Evolutionary conservation across 2,329 filamentous ascomycete genomes (phyloP).

Genomic region (Colletotrichum cuscutae): DNA sequence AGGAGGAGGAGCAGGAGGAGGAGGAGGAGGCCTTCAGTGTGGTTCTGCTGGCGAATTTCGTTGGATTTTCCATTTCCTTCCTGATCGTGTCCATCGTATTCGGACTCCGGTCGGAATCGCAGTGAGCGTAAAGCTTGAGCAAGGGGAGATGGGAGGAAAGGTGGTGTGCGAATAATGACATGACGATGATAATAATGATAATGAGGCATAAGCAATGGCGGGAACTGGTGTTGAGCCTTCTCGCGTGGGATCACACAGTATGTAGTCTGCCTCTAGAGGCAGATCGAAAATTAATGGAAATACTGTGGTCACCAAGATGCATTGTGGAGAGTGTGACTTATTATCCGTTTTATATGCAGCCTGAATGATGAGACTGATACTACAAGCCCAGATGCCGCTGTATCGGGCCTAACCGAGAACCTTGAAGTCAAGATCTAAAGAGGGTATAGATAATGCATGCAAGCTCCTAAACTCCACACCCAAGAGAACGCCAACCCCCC

Average conservation of each 20-base stretch:
- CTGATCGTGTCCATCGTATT: too few relatives aligned
- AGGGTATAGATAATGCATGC: conserved; percentile 15
- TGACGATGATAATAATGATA: too few relatives aligned
- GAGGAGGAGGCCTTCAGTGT: background rate
- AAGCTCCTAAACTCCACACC: background rate
- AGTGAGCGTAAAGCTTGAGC: too few relatives aligned
- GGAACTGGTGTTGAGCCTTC: background rate
- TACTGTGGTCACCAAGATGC: background rate
- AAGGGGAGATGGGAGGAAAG: too few relatives aligned
- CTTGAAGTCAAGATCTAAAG: background rate
- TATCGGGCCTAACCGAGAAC: background rate
- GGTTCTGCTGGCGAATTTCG: background rate
- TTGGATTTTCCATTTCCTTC: too few relatives aligned
- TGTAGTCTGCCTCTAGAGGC: background rate
- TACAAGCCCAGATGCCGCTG: too few relatives aligned
- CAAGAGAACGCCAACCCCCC: background rate
- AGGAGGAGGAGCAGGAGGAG: background rate
- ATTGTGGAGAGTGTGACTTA: background rate
- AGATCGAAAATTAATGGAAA: background rate
- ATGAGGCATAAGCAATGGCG: too few relatives aligned
- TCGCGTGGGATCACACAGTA: background rate
- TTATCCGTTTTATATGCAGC: background rate
- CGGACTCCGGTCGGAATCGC: too few relatives aligned
- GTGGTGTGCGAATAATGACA: too few relatives aligned
- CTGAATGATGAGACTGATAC: background rate